phyloP scores from a whole-genome alignment of 352 stramenopile species.

The Phytophthora megakarya region DNA sequence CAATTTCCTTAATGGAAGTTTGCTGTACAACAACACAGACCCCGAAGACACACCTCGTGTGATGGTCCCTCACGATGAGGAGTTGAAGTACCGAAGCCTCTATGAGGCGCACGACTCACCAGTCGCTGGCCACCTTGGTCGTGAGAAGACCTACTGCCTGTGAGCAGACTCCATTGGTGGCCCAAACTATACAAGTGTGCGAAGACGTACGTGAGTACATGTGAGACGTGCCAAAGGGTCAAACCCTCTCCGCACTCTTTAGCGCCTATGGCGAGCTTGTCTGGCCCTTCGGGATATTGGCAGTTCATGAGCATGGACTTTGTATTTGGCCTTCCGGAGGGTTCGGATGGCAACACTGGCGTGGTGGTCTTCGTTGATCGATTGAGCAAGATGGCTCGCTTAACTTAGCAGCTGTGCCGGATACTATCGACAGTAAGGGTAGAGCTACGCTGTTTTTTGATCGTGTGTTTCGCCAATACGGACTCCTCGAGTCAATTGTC shows the following conservation, averaged over 20 bases:
- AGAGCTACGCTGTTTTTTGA: no score
- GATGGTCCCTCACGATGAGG: conserved; percentile 15
- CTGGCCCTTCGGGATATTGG: not conserved
- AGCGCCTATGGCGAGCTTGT: not conserved
- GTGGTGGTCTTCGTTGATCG: not conserved
- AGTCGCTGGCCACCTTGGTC: conserved; percentile 10
- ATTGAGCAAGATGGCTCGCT: not conserved
- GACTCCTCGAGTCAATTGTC: no score
- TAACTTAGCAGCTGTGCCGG: no score
- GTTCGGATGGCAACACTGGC: not conserved
- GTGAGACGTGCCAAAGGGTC: not conserved
- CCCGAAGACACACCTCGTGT: not conserved
- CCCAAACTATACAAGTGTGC: conserved; percentile 33
- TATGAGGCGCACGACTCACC: conserved; percentile 20
- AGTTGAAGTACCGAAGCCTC: conserved; percentile 25
- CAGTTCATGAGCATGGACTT: not conserved
- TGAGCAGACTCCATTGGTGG: conserved; percentile 11
- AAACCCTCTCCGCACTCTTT: not conserved
- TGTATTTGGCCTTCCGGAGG: not conserved
- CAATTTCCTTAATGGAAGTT: not conserved
- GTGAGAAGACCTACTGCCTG: conserved; percentile 25
- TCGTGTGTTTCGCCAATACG: no score
- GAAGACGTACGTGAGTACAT: no score
- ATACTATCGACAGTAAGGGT: no score
- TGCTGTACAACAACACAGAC: not conserved